Evolutionary conservation across 2,329 filamentous ascomycete genomes (phyloP).

Genomic region (Canariomyces notabilis): DNA sequence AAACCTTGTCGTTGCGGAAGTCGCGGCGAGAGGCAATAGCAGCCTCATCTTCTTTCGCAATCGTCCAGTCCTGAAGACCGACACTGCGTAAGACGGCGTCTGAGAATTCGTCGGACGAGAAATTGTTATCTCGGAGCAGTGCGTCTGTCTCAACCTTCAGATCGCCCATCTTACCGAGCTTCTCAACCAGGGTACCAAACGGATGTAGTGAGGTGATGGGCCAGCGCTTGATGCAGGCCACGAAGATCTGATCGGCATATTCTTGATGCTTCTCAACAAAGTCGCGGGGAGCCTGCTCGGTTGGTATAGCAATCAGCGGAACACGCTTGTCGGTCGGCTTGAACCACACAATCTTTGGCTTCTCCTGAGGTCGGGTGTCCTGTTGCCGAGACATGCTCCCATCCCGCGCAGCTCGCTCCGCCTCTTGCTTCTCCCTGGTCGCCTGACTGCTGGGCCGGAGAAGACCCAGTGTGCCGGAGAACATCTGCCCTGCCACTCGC

Average conservation of each 20-base stretch:
- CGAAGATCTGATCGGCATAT: slow-evolving; percentile 95
- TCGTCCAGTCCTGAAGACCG: slow-evolving; percentile 84
- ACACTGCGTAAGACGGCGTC: slow-evolving; percentile 93
- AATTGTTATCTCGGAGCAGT: slow-evolving; percentile 96
- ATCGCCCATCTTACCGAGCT: slow-evolving; percentile 95
- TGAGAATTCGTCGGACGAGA: slow-evolving; percentile 93
- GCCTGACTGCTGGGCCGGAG: slow-evolving; percentile 95
- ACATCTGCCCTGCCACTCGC: slow-evolving; percentile 97
- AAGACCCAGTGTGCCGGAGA: slow-evolving; percentile 90
- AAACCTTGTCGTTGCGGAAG: slow-evolving; percentile 80
- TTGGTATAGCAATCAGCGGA: slow-evolving; percentile 94
- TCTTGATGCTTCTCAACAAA: slow-evolving; percentile 99
- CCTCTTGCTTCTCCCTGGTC: slow-evolving; percentile 98
- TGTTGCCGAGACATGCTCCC: slow-evolving; percentile 66
- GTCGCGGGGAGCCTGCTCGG: slow-evolving; percentile 92
- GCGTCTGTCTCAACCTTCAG: slow-evolving; percentile 97
- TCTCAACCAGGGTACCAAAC: slow-evolving; percentile 94
- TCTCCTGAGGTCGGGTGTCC: slow-evolving; percentile 82
- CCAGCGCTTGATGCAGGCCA: slow-evolving; percentile 99
- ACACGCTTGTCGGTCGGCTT: slow-evolving; percentile 99
- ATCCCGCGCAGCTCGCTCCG: slow-evolving; percentile 86
- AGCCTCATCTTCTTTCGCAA: slow-evolving; percentile 76
- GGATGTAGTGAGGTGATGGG: slow-evolving; percentile 99
- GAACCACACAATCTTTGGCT: slow-evolving; percentile 99
- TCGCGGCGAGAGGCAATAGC: slow-evolving; percentile 73